Conservation (phyloP, 2,329 filamentous ascomycete species). For the Cladophialophora immunda region DNA sequence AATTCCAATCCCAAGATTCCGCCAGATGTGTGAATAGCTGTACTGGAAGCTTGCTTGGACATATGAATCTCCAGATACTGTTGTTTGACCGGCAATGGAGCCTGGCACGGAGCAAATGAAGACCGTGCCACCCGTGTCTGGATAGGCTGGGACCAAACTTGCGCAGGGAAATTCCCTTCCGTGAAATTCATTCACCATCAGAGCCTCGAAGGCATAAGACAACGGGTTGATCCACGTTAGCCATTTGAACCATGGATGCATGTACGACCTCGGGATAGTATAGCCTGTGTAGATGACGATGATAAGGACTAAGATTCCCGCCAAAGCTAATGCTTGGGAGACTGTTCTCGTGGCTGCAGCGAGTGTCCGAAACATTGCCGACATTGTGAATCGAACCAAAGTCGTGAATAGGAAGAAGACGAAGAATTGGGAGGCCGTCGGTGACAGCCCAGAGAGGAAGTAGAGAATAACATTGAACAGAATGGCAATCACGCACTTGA, state of each 20-base stretch:
- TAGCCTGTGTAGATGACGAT: constrained; percentile 75
- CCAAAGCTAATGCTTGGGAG: constrained; percentile 68
- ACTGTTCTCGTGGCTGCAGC: constrained; percentile 69
- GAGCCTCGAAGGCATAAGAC: constrained; percentile 70
- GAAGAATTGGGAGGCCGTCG: constrained; percentile 80
- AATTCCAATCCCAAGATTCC: constrained; percentile 74
- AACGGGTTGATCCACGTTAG: constrained; percentile 72
- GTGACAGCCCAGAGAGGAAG: constrained; percentile 83
- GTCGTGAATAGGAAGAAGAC: constrained; percentile 78
- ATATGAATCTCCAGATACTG: constrained; percentile 69
- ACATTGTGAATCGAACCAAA: constrained; percentile 64
- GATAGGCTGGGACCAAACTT: constrained; percentile 48
- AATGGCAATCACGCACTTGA: constrained; percentile 76
- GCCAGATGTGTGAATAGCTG: constrained; percentile 66
- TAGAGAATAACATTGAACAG: constrained; percentile 82
- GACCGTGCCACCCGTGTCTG: constrained; percentile 49
- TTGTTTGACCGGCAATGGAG: constrained; percentile 61
- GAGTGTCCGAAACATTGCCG: constrained; percentile 66
- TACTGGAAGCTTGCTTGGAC: constrained; percentile 60
- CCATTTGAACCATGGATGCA: constrained; percentile 72
- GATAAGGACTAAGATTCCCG: constrained; percentile 61
- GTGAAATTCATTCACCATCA: constrained; percentile 67
- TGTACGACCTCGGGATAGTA: constrained; percentile 66
- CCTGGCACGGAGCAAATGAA: constrained; percentile 55
- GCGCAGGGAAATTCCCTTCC: constrained; percentile 57